Evolutionary conservation across 1,139 yeast species (phyloP), one percentile per base, ranked within the genome.

Genomic region (Ashbya aceris): DNA sequence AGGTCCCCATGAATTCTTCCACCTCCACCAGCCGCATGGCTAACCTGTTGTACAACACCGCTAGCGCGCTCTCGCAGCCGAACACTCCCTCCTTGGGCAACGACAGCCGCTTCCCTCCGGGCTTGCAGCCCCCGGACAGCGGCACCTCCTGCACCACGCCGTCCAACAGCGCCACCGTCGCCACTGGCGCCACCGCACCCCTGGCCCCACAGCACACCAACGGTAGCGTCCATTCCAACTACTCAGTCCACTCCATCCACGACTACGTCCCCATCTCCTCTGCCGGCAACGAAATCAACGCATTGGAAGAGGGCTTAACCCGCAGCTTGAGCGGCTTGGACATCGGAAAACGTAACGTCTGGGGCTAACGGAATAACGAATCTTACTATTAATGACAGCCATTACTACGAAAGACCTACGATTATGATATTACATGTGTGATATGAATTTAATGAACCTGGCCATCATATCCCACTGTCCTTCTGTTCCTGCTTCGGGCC

Each of bases 271-370:
- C 38, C 7, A 29, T 41, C 41, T 33, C 34, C n/a, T 28, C 40
- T 8, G 37, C 34, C 31, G 33, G 40, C 26, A 40, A 36, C 36
- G 44, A 37, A n/a, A 45, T 44, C 38, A 49, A 52, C 23, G 53
- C 53, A 17, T 42, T 60, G 31, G 62, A 56, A 23, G 58, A 58
- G 33, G 58, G 61, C 17, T 47, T 60, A 34, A 56, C 55, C 35
- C 54, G 62, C 27, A 58, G 62, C 11, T 44, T 60, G 20, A 60
- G 64, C 42, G 62, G 62, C 7, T 45, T 60, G 37, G 64, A 60
- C 43, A 37, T 59, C 10, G 50, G 48, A 11, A 48, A 48, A 35
- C 39, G 40, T 38, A 40, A 45, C 27, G 36, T 47, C 27, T 45
- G 49, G 47, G 45, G 50, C 11, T 46, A 36, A 39, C 30, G 23